Base-by-base conservation (phyloP, 345 rosid species). In the Gossypium stocksii region DNA sequence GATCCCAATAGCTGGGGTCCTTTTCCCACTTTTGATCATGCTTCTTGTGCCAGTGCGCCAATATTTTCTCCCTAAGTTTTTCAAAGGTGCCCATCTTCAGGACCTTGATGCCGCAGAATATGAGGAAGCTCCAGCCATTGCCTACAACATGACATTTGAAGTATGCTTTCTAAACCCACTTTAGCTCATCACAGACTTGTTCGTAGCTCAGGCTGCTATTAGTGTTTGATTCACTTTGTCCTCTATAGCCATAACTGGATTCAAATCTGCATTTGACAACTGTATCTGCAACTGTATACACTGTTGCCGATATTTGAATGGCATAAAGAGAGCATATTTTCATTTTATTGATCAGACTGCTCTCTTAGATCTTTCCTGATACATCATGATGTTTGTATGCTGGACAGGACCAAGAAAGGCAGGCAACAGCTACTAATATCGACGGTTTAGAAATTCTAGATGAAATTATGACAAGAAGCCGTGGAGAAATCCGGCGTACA, bases 31-130 rank as follows among this genome's bases (percentile, higher is more conserved):
- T 70, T 67, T 90, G 75, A 90, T 90, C 80, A 90, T 88, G 95
- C 89, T 90, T 82, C 91, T 90, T 49, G 90, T 90, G 44, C 95
- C 95, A 0, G 88, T 85, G 45, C 81, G 95, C 43, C 95, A 90
- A 53, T 88, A 88, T 75, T 53, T 86, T 38, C 93, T 90, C 68
- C 84, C 95, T 2, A 87, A 79, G 82, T 85, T 86, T 80, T 90
- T 90, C 84, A 88, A 88, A 79, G 87, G 84, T 48, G 91, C 83
- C 14, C 93, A 88, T 82, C 90, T 89, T 71, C 90, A 87, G 57
- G 95, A 90, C 76, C 84, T 90, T 80, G 95, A 90, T 79, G 91
- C 91, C 23, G 89, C 95, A 59, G 95, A 86, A 56, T 90, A 87
- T 62, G 93, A 90, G 84, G 95, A 88, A 81, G 84, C 93, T 77